Conservation (phyloP, 2,329 filamentous ascomycete genomes). For the Claviceps sp. region DNA sequence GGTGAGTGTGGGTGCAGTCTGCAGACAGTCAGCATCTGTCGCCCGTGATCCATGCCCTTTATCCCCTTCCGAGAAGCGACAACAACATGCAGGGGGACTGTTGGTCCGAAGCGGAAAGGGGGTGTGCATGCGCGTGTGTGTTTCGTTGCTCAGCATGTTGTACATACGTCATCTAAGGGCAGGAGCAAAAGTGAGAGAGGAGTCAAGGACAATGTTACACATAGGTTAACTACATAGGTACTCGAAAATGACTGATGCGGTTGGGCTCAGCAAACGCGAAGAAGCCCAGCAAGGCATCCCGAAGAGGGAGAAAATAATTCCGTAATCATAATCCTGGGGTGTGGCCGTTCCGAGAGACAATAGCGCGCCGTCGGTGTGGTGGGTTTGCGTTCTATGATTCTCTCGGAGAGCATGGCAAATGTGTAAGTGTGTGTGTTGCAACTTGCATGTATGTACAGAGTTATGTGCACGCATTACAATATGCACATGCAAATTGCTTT, state of each 20-base stretch:
- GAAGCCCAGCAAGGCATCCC: constrained; percentile 3
- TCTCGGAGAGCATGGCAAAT: neutral
- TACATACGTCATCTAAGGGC: neutral
- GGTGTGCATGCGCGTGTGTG: no score
- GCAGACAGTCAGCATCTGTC: neutral
- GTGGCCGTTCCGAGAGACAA: constrained; percentile 12
- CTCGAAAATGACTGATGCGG: neutral
- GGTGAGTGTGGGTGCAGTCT: neutral
- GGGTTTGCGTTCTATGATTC: neutral
- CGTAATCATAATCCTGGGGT: constrained; percentile 9
- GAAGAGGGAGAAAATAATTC: constrained; percentile 3
- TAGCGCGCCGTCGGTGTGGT: constrained; percentile 8
- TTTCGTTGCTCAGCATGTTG: no score
- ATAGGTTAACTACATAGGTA: no score
- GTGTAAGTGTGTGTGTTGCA: neutral
- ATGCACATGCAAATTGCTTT: neutral
- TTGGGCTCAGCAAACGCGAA: constrained; percentile 2
- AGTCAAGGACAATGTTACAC: neutral
- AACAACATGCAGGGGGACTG: neutral
- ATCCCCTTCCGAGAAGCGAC: neutral
- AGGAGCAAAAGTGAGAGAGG: neutral
- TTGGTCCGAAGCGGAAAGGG: no score
- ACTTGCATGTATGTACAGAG: neutral
- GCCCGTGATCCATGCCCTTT: neutral
- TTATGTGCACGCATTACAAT: neutral